Conservation (phyloP, 169 alveolate species). For the Fabrea salina region DNA sequence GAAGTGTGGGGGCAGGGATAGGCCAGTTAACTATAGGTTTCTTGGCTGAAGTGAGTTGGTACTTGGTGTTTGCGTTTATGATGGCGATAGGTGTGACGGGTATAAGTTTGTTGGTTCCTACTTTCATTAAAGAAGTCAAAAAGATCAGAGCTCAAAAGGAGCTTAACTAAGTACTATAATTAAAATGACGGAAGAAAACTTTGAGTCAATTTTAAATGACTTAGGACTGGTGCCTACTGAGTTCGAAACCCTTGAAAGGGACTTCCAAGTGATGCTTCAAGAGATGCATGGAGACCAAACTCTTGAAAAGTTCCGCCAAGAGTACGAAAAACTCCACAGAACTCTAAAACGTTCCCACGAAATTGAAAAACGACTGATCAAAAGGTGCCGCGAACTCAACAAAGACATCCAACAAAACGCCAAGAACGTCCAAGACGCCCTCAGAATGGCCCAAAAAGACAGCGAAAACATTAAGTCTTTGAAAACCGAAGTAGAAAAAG, state of each 20-base stretch:
- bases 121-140: too few relatives aligned
- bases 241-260: constrained; percentile 51
- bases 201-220: constrained; percentile 18
- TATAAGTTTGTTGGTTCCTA: too few relatives aligned
- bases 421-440: constrained; percentile 71
- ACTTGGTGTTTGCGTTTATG: not conserved
- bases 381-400: constrained; percentile 70
- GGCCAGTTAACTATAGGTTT: constrained; percentile 26
- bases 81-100: not conserved
- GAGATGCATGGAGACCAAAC: constrained; percentile 78
- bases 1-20: constrained; percentile 33
- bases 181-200: constrained; percentile 19
- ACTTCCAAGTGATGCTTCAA: constrained; percentile 65
- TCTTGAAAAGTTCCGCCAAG: constrained; percentile 78
- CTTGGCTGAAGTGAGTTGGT: not conserved
- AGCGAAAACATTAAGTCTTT: constrained; percentile 58
- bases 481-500: constrained; percentile 76
- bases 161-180: too few relatives aligned
- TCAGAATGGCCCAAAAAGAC: constrained; percentile 79
- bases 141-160: too few relatives aligned
- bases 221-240: constrained; percentile 36
- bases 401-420: constrained; percentile 76
- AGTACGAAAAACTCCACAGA: constrained; percentile 81
- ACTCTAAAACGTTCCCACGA: constrained; percentile 78
- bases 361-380: constrained; percentile 70